Conservation (phyloP, 164 flowering plant genomes). For the Vitis cinerea region DNA sequence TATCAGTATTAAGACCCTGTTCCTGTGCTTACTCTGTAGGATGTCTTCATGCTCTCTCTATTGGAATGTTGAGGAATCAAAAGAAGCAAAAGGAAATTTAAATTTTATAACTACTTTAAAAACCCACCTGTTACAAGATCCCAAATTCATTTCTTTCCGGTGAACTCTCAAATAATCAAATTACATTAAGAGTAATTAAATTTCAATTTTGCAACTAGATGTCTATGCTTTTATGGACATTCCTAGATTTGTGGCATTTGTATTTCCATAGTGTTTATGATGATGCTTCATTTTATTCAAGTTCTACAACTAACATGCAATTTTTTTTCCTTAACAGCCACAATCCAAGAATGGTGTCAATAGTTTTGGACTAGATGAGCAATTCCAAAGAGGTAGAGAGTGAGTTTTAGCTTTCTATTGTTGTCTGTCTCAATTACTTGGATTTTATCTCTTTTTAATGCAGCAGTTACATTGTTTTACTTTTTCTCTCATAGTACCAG, state of each 20-base stretch:
- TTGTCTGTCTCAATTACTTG: background rate
- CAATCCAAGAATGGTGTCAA: conserved; percentile 81
- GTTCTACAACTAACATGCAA: conserved; percentile 8
- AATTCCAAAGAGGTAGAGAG: conserved; percentile 87
- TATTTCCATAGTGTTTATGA: background rate
- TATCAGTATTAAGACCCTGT: background rate
- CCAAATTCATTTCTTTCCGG: background rate
- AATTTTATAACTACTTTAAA: background rate
- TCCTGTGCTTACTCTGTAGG: background rate
- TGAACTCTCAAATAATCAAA: background rate
- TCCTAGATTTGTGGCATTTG: background rate
- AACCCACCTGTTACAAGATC: background rate
- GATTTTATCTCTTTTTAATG: background rate
- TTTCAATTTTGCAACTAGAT: background rate
- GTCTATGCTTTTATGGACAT: background rate
- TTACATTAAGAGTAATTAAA: background rate
- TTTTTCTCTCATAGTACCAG: background rate
- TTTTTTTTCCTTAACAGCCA: conserved; percentile 55
- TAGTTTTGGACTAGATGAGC: conserved; percentile 92
- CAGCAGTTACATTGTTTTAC: background rate
- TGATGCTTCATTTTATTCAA: background rate
- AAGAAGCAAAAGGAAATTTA: background rate
- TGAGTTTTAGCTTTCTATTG: conserved; percentile 38
- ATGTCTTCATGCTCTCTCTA: background rate
- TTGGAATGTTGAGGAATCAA: background rate